Evolutionary conservation across 2,329 filamentous ascomycete species (phyloP).

Genomic region (Aspergillus vadensis): DNA sequence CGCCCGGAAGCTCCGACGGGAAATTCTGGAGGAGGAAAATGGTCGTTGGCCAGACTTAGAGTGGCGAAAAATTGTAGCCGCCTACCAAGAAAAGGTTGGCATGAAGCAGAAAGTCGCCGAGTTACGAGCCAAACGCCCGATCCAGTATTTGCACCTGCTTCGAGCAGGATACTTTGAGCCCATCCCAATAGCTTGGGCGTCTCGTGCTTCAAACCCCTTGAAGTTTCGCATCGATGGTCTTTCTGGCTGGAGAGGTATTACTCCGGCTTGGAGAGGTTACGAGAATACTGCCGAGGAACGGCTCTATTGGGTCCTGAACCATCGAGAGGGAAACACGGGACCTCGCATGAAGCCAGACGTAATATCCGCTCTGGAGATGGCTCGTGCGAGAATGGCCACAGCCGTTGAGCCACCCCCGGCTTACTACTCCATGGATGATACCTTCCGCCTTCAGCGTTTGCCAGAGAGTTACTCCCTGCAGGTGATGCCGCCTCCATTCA

Average conservation of each 20-base stretch:
- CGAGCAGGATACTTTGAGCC: conserved; percentile 11
- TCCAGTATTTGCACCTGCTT: conserved; percentile 7
- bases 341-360: conserved; percentile 3
- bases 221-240: conserved; percentile 7
- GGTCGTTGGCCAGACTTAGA: conserved; percentile 2
- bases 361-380: conserved; percentile 4
- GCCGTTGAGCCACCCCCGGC: conserved; percentile 7
- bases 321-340: neutral
- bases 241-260: conserved; percentile 4
- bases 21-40: conserved; percentile 1
- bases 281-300: conserved; percentile 10
- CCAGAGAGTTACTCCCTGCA: conserved; percentile 4
- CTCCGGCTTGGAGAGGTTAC: conserved; percentile 8
- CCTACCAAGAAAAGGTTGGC: conserved; percentile 1
- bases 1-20: neutral
- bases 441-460: neutral
- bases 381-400: neutral
- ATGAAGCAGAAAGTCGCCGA: neutral
- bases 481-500: conserved; percentile 7
- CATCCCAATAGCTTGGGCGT: conserved; percentile 5
- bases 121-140: neutral
- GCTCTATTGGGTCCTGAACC: conserved; percentile 10
- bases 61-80: conserved; percentile 1
- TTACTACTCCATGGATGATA: conserved; percentile 1
- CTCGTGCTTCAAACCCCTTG: conserved; percentile 2